Evolutionary conservation across 306 rosid genomes (phyloP), one percentile per base, ranked within the genome.

Genomic region (Erythrophleum fordii): DNA sequence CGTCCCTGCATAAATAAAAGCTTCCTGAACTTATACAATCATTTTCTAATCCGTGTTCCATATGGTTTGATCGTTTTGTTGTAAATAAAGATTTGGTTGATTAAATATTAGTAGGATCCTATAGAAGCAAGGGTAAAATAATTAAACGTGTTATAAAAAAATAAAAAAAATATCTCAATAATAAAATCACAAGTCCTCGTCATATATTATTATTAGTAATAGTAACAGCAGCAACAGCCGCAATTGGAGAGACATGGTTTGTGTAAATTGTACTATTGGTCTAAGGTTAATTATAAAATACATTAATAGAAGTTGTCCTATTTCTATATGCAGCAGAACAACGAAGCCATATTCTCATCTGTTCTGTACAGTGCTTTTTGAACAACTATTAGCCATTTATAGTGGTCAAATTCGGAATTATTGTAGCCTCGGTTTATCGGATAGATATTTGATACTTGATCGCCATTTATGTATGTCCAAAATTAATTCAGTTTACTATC

Each of bases 311-410:
- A 75, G 71, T 62, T 74, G 34, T 52, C 28, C 12, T 37, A 68
- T 73, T 85, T 78, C 67, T 85, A 81, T 78, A 85, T 78, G 59
- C 78, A 55, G 39, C 8, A 45, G 69, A 82, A 85, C 84, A 82
- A 85, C 88, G 79, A 85, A 82, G 88, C 86, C 86, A 85, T 79
- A 78, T 85, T 82, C 86, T 82, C 64, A n/a, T n/a, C n/a, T n/a
- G n/a, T 42, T 74, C 76, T 85, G 84, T 78, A 22, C 61, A 8
- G 73, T 69, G 75, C 59, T 69, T 70, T 53, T 14, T 77, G 25
- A 25, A 67, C 83, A 1, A 2, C 56, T 49, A 3, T 34, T 34
- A 5, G 37, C 37, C 37, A 34, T 34, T 34, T 34, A 5, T 34
- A 2, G 37, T 3, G 5, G 37, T 34, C 37, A 34, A 34, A 34